A percentile compares a stretch with the other conserved stretches of the same genome.
Evolutionary conservation across 176 grass and related monocot species (phyloP).

Genomic region (Hyparrhenia diplandra): DNA sequence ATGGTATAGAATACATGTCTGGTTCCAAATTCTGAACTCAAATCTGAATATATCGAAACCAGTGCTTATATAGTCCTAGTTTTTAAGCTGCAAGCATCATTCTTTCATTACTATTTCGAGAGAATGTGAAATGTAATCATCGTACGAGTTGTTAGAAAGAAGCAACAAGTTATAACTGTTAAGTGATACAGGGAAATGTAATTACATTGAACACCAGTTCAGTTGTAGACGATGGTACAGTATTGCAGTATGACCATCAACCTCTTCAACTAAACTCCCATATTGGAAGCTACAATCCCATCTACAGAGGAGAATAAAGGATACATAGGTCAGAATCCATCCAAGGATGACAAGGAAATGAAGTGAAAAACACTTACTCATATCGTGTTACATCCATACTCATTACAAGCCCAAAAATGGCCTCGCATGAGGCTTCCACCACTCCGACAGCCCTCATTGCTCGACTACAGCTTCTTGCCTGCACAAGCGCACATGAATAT

Average conservation of each 20-base stretch:
- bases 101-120: not conserved
- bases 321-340: constrained; percentile 30
- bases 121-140: not conserved
- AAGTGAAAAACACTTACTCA: constrained; percentile 60
- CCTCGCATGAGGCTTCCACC: constrained; percentile 87
- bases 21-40: constrained; percentile 5
- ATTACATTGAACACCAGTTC: constrained; percentile 84
- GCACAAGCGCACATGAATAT: constrained; percentile 48
- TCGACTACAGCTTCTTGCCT: constrained; percentile 89
- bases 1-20: constrained; percentile 2
- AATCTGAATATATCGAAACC: constrained; percentile 19
- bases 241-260: constrained; percentile 96
- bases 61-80: not conserved
- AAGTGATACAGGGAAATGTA: constrained; percentile 1
- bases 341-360: not conserved
- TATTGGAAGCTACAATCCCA: constrained; percentile 98
- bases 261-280: constrained; percentile 96
- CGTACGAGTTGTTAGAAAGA: not conserved
- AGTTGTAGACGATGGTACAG: constrained; percentile 85
- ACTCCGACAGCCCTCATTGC: constrained; percentile 95
- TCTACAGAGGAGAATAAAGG: constrained; percentile 39
- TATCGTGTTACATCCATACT: constrained; percentile 94
- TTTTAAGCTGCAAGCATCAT: not conserved
- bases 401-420: constrained; percentile 96
- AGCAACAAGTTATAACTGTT: not conserved